These are phyloP conservation scores for Kluyveromyces sp. DNA, from an alignment of 1,139 yeast genomes.

Conservation along the genomic window DNA sequence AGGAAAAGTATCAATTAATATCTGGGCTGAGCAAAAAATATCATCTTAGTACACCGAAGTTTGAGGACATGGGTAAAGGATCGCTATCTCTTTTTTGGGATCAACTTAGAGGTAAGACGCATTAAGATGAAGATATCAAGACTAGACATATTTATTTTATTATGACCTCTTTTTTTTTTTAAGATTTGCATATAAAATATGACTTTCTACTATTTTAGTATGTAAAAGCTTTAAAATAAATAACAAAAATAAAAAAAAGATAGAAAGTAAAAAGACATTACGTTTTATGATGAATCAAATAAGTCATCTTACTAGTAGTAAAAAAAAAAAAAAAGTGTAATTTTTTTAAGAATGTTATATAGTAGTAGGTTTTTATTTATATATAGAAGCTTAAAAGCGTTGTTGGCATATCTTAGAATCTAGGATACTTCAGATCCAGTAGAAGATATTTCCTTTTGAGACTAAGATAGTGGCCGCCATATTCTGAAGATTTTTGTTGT, in stretches of 20 bases:
- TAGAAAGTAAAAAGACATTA: not conserved
- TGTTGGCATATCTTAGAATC: too few species aligned
- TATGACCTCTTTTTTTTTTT: not conserved
- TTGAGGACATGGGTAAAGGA: constrained; percentile 4
- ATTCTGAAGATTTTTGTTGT: too few species aligned
- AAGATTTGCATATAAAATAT: not conserved
- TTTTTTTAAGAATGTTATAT: too few species aligned
- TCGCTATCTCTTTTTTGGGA: not conserved
- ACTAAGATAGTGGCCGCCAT: too few species aligned
- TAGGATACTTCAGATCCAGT: too few species aligned
- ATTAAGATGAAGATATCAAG: too few species aligned
- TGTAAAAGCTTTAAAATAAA: not conserved
- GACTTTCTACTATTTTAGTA: not conserved
- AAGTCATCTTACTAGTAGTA: too few species aligned
- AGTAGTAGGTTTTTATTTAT: too few species aligned
- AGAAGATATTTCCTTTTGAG: too few species aligned
- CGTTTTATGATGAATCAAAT: too few species aligned
- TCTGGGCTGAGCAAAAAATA: not conserved
- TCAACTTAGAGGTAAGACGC: not conserved
- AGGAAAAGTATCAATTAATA: not conserved
- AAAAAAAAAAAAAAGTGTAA: too few species aligned
- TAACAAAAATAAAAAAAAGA: not conserved
- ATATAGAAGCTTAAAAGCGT: too few species aligned
- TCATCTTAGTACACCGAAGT: not conserved
- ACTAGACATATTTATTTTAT: not conserved